Evolutionary conservation across 23 red algal species (phyloP).

Genomic region (Chondrus crispus): DNA sequence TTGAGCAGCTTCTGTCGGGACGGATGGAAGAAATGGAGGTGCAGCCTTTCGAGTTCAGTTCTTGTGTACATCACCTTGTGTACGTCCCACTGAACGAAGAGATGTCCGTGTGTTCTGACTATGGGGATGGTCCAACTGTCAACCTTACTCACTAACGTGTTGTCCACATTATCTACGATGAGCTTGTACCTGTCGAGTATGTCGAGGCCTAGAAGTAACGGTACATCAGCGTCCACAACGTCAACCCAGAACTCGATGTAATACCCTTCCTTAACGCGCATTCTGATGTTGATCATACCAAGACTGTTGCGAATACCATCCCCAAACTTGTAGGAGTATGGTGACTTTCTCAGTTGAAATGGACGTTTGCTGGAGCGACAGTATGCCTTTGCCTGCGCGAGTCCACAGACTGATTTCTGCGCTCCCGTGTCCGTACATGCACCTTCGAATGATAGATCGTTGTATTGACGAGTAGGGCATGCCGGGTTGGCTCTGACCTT

Average conservation of each 20-base stretch:
- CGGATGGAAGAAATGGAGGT: constrained; percentile 2
- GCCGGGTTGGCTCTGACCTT: too few species aligned
- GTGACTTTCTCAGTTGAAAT: background rate
- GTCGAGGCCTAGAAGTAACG: constrained; percentile 1
- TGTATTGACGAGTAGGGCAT: too few species aligned
- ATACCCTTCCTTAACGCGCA: background rate
- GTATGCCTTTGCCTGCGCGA: background rate
- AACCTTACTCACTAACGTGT: background rate
- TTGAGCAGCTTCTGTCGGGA: background rate
- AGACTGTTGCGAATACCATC: background rate
- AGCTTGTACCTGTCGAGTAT: background rate
- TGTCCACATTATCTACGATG: background rate
- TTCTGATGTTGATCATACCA: background rate
- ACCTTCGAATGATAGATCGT: background rate
- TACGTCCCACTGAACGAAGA: background rate
- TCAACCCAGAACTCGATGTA: constrained; percentile 2
- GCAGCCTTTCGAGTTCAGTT: background rate
- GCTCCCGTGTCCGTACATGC: background rate
- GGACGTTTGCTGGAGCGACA: background rate
- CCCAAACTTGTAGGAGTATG: background rate
- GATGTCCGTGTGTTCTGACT: background rate
- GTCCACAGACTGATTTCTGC: background rate
- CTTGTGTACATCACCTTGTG: background rate
- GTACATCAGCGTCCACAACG: background rate
- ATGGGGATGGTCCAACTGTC: background rate